Conservation (phyloP, 495 filamentous ascomycete genomes). For the Collariella sp. region DNA sequence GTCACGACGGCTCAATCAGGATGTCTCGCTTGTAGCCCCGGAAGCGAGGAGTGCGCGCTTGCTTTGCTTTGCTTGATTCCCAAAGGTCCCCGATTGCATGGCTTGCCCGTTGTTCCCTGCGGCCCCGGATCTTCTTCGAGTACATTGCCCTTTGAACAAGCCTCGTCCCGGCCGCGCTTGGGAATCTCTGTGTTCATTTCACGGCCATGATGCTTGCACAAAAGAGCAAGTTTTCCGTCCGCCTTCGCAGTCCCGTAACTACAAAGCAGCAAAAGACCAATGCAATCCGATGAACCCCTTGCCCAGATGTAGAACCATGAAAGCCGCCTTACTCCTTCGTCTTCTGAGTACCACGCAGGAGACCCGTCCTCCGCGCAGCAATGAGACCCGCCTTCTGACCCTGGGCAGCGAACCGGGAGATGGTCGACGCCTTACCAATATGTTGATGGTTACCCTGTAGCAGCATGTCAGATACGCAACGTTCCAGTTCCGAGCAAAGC, state of each 20-base stretch:
- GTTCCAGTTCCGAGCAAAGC: not conserved
- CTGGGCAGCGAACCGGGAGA: slow-evolving; percentile 91
- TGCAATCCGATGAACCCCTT: slow-evolving; percentile 48
- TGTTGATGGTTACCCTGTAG: slow-evolving; percentile 98
- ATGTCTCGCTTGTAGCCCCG: not conserved
- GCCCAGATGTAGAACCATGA: slow-evolving; percentile 44
- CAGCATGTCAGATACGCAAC: slow-evolving; percentile 27
- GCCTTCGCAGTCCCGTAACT: slow-evolving; percentile 41
- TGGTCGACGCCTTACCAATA: slow-evolving; percentile 99
- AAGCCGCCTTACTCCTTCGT: slow-evolving; percentile 73
- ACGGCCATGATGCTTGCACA: slow-evolving; percentile 29
- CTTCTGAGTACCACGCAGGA: slow-evolving; percentile 99
- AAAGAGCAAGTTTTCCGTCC: slow-evolving; percentile 26
- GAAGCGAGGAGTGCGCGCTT: slow-evolving; percentile 9
- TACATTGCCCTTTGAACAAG: slow-evolving; percentile 9
- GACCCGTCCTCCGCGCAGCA: slow-evolving; percentile 95
- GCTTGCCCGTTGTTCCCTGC: slow-evolving; percentile 7
- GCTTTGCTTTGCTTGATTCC: slow-evolving; percentile 14
- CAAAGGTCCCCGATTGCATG: slow-evolving; percentile 11
- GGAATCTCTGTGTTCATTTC: slow-evolving; percentile 32
- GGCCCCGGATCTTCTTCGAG: slow-evolving; percentile 5
- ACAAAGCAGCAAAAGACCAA: slow-evolving; percentile 47
- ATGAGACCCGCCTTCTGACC: slow-evolving; percentile 99
- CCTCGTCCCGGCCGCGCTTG: slow-evolving; percentile 21
- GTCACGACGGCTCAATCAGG: slow-evolving; percentile 3